These are phyloP conservation scores for Euclidium syriacum DNA, from an alignment of 345 rosid genomes.

Conservation along the genomic window DNA sequence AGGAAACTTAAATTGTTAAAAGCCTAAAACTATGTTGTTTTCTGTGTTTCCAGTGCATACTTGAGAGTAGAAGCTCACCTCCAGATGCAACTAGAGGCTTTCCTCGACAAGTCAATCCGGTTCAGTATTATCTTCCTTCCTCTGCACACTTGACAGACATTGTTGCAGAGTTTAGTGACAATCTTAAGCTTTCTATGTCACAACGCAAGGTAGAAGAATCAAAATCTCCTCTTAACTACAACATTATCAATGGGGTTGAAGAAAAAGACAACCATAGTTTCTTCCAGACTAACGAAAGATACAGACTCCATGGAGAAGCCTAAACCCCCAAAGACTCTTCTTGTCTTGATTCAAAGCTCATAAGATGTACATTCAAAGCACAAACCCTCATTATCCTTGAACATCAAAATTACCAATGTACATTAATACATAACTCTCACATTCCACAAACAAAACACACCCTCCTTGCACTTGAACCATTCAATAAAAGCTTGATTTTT, in stretches of 20 bases:
- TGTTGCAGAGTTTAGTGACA: conserved; percentile 51
- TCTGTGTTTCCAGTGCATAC: conserved; percentile 42
- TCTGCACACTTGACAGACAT: conserved; percentile 50
- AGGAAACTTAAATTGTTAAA: too few relatives aligned
- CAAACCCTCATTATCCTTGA: neutral
- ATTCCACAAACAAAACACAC: conserved; percentile 18
- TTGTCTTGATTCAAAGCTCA: neutral
- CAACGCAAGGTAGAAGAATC: conserved; percentile 57
- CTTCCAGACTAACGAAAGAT: conserved; percentile 12
- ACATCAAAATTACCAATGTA: conserved; percentile 2
- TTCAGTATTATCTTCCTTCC: conserved; percentile 55
- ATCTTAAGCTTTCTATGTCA: conserved; percentile 31
- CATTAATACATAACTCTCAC: conserved; percentile 20
- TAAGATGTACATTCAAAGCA: conserved; percentile 7
- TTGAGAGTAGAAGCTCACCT: conserved; percentile 49
- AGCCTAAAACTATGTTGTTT: neutral
- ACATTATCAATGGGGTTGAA: conserved; percentile 13
- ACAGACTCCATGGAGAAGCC: conserved; percentile 26
- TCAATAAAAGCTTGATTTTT: conserved; percentile 6
- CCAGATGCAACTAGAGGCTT: conserved; percentile 47
- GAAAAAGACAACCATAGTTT: conserved; percentile 4
- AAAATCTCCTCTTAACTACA: conserved; percentile 13
- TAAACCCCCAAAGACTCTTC: conserved; percentile 5
- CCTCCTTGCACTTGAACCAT: neutral
- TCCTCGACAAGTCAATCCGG: conserved; percentile 61